Base-by-base conservation (phyloP, 306 rosid species). In the Dryas drummondii region DNA sequence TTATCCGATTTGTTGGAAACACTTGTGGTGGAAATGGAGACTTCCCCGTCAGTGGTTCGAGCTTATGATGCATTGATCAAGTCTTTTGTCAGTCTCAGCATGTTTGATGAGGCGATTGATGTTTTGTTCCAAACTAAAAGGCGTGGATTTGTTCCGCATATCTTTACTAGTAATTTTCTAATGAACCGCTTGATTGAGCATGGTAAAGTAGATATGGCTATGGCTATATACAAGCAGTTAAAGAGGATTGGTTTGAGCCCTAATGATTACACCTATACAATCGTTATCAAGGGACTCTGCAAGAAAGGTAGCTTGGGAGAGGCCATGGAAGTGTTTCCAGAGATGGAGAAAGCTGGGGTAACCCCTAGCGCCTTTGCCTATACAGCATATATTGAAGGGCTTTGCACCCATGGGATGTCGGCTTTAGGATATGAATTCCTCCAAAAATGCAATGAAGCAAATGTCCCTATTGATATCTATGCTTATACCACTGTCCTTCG, bases 41-140 rank as follows among this genome's bases (percentile, higher is more conserved):
- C 4, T 64, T 70, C 76, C 70, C 80, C 79, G 44, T 80, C 70
- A 6, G 63, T 87, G 63, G 54, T 72, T 51, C 80, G 79, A 79
- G 96, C 88, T 2, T 86, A 81, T 75, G 75, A 87, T 77, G 85
- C 79, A 15, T 81, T 89, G 64, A 86, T 94, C 54, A 94, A 94
- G 73, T 74, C 91, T 64, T 90, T 84, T 74, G 91, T 74, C 32
- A 80, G 84, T 74, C 58, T 86, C 67, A 72, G 66, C 73, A 83
- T 88, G 93, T 94, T 91, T 71, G 96, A 89, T 74, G 86, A 83
- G 48, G 98, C 92, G 13, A 73, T 81, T 64, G 88, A 88, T 80
- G 81, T 91, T 77, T 75, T 94, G 54, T 89, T 88, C 40, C 82
- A 19, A 13, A 70, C 81, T 17, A 71, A 77, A 73, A 81, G 88